Conservation (phyloP, 768 basidiomycete genomes). For the Nevesoporus exiguus region DNA sequence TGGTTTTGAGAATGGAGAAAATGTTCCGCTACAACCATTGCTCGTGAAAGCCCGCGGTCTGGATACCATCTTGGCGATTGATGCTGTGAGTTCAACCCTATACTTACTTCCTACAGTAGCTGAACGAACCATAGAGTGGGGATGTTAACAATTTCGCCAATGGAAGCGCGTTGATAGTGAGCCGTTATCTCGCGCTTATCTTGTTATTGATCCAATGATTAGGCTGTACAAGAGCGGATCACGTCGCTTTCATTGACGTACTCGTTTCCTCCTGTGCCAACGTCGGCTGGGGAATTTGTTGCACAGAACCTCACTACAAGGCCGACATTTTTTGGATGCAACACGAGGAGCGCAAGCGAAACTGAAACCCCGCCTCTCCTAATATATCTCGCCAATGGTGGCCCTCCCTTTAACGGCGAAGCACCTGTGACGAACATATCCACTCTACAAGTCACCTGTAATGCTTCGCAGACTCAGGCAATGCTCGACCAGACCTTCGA, state of each 20-base stretch:
- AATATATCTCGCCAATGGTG: slow-evolving; percentile 59
- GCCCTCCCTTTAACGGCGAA: slow-evolving; percentile 37
- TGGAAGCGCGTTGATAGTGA: slow-evolving; percentile 28
- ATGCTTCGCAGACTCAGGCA: slow-evolving; percentile 34
- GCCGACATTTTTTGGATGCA: slow-evolving; percentile 49
- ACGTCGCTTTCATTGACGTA: slow-evolving; percentile 33
- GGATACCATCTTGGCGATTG: slow-evolving; percentile 46
- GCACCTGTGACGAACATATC: slow-evolving; percentile 40
- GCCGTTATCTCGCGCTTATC: neutral
- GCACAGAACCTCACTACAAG: slow-evolving; percentile 34
- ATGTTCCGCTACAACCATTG: slow-evolving; percentile 49
- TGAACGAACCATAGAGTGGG: slow-evolving; percentile 6
- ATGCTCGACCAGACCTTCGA: slow-evolving; percentile 47
- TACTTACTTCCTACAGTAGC: neutral
- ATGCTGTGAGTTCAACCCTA: slow-evolving; percentile 12
- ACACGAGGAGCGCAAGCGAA: slow-evolving; percentile 20
- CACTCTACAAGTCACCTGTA: slow-evolving; percentile 39
- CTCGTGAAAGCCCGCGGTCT: slow-evolving; percentile 43
- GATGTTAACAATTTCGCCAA: slow-evolving; percentile 20
- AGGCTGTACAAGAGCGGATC: slow-evolving; percentile 39
- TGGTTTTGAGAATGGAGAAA: slow-evolving; percentile 42
- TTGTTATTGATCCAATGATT: neutral
- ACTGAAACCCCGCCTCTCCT: slow-evolving; percentile 42
- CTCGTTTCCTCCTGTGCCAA: slow-evolving; percentile 33
- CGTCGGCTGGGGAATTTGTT: slow-evolving; percentile 26